Evolutionary conservation across 2,329 filamentous ascomycete genomes (phyloP).

Genomic region (Neonectria hederae): DNA sequence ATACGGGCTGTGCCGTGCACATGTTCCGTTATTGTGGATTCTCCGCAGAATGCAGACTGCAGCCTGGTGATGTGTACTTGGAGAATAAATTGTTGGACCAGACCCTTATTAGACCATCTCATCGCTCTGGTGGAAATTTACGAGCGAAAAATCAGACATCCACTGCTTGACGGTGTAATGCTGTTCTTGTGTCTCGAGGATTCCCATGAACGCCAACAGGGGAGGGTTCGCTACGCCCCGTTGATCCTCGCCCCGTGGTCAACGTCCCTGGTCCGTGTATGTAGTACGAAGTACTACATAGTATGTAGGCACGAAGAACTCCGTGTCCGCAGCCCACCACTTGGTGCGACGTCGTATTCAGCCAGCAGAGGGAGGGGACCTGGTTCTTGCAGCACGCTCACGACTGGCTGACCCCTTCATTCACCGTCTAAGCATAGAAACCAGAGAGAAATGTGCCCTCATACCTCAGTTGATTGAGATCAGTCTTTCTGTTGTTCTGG

Average conservation of each 20-base stretch:
- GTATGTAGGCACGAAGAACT: neutral
- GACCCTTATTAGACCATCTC: constrained; percentile 13
- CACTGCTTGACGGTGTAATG: neutral
- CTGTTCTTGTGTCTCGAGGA: neutral
- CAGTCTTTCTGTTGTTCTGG: neutral
- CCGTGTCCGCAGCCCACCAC: neutral
- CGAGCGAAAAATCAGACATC: neutral
- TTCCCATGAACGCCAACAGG: constrained; percentile 8
- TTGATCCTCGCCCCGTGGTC: neutral
- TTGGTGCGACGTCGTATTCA: constrained; percentile 2
- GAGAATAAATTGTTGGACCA: neutral
- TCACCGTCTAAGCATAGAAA: neutral
- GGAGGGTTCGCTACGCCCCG: neutral
- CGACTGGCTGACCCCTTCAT: neutral
- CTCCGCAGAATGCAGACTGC: constrained; percentile 8
- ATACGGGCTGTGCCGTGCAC: constrained; percentile 14
- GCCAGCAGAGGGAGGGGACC: neutral
- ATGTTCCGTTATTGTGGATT: constrained; percentile 13
- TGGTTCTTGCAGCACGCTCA: neutral
- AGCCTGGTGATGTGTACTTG: neutral
- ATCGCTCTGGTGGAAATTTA: neutral
- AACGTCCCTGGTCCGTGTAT: neutral
- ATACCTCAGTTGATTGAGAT: neutral
- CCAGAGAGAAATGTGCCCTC: too few species aligned
- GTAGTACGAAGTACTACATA: neutral